Percentiles rank a stretch among this genome's conserved stretches.
Conservation (phyloP, 352 stramenopile species). For the Pythium utonaiense region DNA sequence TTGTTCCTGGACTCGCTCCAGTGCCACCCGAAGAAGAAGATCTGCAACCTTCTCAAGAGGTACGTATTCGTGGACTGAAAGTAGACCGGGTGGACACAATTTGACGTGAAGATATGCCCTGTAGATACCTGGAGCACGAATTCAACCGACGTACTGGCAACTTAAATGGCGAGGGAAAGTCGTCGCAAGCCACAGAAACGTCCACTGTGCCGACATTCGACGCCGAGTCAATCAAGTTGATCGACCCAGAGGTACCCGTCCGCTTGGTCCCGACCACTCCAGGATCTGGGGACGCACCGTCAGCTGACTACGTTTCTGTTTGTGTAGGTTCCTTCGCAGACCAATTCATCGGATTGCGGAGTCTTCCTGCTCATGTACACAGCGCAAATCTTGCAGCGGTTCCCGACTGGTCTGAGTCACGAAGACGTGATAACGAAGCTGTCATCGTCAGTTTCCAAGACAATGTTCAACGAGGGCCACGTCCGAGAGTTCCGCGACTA, state of each 20-base stretch:
- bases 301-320: not conserved
- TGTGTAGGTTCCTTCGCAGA: slow-evolving; percentile 86
- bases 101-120: too few relatives aligned
- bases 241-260: slow-evolving; percentile 21
- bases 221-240: slow-evolving; percentile 14
- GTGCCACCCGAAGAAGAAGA: slow-evolving; percentile 90
- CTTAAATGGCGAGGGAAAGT: not conserved
- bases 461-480: slow-evolving; percentile 67
- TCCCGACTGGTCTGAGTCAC: slow-evolving; percentile 46
- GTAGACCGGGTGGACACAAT: too few relatives aligned
- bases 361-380: slow-evolving; percentile 85
- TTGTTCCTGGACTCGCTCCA: slow-evolving; percentile 94
- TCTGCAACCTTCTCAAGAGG: slow-evolving; percentile 72
- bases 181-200: not conserved
- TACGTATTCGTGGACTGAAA: slow-evolving; percentile 42
- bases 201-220: slow-evolving; percentile 12
- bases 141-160: slow-evolving; percentile 50
- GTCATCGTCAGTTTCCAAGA: slow-evolving; percentile 35
- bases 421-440: slow-evolving; percentile 54
- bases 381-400: slow-evolving; percentile 51
- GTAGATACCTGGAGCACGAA: slow-evolving; percentile 79
- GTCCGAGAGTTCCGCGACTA: slow-evolving; percentile 79
- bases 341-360: slow-evolving; percentile 93
- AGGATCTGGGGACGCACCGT: too few relatives aligned
- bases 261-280: too few relatives aligned